These are phyloP conservation scores for Fusarium pseudograminearum DNA, from an alignment of 2,329 filamentous ascomycete genomes.

Conservation along the genomic window DNA sequence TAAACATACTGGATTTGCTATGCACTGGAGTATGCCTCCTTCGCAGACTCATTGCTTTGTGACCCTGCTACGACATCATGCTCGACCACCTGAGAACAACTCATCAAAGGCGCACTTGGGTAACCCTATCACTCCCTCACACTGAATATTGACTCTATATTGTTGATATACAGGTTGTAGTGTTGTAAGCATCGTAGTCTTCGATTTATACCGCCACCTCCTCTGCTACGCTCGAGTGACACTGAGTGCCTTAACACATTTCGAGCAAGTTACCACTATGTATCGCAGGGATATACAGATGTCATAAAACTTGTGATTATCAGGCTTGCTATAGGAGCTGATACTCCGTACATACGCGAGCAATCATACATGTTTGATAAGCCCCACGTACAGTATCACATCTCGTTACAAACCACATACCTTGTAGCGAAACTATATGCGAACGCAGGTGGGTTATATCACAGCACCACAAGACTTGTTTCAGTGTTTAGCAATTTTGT, in stretches of 20 bases:
- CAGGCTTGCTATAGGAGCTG: background rate
- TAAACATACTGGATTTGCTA: background rate
- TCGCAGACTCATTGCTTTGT: background rate
- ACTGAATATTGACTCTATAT: background rate
- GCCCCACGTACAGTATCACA: slow-evolving; percentile 4
- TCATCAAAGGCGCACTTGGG: background rate
- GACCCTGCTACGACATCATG: background rate
- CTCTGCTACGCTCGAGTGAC: background rate
- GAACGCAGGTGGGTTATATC: background rate
- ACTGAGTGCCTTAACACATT: background rate
- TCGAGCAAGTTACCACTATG: background rate
- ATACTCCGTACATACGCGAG: background rate
- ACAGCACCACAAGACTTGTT: no score
- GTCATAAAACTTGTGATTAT: no score
- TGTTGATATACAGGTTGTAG: background rate
- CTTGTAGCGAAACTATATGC: background rate
- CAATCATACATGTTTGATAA: background rate
- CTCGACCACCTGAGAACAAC: background rate
- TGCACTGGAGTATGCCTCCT: background rate
- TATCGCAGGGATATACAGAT: background rate
- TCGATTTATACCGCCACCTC: background rate
- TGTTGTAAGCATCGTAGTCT: no score
- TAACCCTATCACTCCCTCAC: background rate
- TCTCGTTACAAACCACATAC: background rate
- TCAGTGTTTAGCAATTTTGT: background rate